Evolutionary conservation across 352 stramenopile genomes (phyloP).

Genomic region (Phytopythium delawarense): DNA sequence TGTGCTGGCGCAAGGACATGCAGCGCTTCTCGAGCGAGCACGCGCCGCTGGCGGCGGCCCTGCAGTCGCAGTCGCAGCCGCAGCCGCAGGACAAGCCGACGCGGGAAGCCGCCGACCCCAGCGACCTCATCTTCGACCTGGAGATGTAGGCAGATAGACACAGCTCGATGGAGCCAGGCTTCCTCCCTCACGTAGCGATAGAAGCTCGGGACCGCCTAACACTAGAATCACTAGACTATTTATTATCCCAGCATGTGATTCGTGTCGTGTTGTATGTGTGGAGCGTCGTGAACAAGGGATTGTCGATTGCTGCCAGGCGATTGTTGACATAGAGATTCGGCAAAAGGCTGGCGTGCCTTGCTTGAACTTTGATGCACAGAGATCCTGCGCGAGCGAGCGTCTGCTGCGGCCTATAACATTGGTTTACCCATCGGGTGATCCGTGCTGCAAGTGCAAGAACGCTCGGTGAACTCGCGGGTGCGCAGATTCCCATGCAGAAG

Average conservation of each 20-base stretch:
- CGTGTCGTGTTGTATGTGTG: not conserved
- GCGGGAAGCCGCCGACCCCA: slow-evolving; percentile 9
- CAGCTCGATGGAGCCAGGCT: not conserved
- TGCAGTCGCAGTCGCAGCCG: slow-evolving; percentile 1
- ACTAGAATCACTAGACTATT: not conserved
- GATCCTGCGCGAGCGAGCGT: not conserved
- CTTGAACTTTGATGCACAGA: not conserved
- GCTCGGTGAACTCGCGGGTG: not conserved
- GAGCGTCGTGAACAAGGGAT: not conserved
- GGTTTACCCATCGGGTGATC: not conserved
- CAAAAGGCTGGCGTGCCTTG: not conserved
- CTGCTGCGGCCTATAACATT: not conserved
- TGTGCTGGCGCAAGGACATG: slow-evolving; percentile 20
- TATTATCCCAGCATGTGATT: not conserved
- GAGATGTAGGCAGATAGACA: slow-evolving; percentile 40
- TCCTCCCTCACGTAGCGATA: slow-evolving; percentile 14
- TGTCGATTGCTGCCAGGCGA: not conserved
- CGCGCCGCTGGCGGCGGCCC: not conserved
- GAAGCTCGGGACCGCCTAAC: not conserved
- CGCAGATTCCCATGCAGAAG: not conserved
- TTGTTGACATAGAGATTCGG: not conserved
- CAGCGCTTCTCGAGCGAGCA: slow-evolving; percentile 4
- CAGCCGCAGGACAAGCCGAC: not conserved
- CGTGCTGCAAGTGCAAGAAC: not conserved
- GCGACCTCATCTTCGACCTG: slow-evolving; percentile 66